Evolutionary conservation across 2,329 filamentous ascomycete species (phyloP).

Genomic region (Sclerotinia spermophila): DNA sequence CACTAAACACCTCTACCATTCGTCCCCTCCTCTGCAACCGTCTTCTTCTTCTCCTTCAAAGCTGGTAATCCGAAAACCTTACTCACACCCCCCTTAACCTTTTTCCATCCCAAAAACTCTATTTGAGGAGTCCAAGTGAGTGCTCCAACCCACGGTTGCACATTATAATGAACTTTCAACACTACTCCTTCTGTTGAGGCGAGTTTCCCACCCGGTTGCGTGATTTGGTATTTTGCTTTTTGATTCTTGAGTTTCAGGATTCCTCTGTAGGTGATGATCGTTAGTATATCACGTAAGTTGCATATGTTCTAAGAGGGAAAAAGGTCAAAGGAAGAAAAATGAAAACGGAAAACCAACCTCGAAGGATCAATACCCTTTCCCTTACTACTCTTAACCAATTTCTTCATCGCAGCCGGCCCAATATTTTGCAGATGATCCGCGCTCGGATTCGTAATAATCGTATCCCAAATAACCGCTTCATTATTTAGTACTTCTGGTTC

Average conservation of each 20-base stretch:
- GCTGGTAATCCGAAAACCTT: constrained; percentile 61
- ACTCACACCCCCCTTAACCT: constrained; percentile 61
- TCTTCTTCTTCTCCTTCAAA: constrained; percentile 46
- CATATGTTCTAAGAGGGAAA: not conserved
- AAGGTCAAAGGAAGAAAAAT: not conserved
- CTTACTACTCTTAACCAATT: constrained; percentile 55
- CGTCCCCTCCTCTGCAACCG: not conserved
- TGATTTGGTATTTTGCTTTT: constrained; percentile 95
- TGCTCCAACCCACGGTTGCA: constrained; percentile 93
- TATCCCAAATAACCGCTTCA: constrained; percentile 91
- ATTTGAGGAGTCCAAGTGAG: constrained; percentile 70
- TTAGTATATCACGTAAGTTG: not conserved
- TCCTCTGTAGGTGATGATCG: constrained; percentile 48
- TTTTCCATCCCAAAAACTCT: constrained; percentile 61
- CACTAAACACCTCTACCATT: not conserved
- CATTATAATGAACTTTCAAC: constrained; percentile 86
- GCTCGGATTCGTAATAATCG: constrained; percentile 76
- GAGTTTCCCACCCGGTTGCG: constrained; percentile 77
- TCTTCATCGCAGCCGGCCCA: constrained; percentile 57
- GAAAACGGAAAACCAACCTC: constrained; percentile 26
- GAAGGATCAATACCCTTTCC: constrained; percentile 55
- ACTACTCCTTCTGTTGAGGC: constrained; percentile 70
- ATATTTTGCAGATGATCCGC: constrained; percentile 61
- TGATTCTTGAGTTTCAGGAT: constrained; percentile 76
- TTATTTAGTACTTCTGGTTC: constrained; percentile 41